Evolutionary conservation across 106 monocot genomes (phyloP).

Genomic region (Apostasia shenzhenica): DNA sequence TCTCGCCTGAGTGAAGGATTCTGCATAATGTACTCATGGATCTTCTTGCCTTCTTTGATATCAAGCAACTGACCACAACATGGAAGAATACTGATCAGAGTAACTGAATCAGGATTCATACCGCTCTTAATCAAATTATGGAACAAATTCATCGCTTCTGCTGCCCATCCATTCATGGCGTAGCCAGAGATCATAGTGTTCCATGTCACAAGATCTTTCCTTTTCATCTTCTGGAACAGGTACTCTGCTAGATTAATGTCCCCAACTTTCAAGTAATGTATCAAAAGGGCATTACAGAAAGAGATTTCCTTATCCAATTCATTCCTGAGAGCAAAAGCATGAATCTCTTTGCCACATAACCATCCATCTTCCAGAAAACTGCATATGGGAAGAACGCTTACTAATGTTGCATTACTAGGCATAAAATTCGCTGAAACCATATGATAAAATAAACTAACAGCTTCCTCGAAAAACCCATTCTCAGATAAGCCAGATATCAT

Average conservation of each 20-base stretch:
- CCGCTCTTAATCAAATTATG: constrained; percentile 28
- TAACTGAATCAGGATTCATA: constrained; percentile 38
- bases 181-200: constrained; percentile 61
- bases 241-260: constrained; percentile 34
- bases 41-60: constrained; percentile 43
- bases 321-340: constrained; percentile 26
- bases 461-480: constrained; percentile 30
- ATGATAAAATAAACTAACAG: constrained; percentile 28
- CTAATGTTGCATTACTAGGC: constrained; percentile 50
- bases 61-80: constrained; percentile 38
- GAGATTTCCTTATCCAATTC: constrained; percentile 31
- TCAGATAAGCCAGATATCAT: constrained; percentile 53
- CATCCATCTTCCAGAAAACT: constrained; percentile 29
- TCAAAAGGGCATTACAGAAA: constrained; percentile 55
- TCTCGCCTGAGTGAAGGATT: constrained; percentile 20
- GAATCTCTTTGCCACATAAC: constrained; percentile 52
- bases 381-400: constrained; percentile 58
- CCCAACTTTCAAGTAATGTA: constrained; percentile 43
- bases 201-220: constrained; percentile 55
- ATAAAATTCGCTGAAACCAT: constrained; percentile 24
- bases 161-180: constrained; percentile 30
- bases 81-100: constrained; percentile 42
- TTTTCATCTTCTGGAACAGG: constrained; percentile 33
- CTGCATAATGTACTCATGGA: constrained; percentile 39
- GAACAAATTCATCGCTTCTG: constrained; percentile 34